phyloP scores from a whole-genome alignment of 1,139 yeast genomes.

The Maudiozyma humilis region DNA sequence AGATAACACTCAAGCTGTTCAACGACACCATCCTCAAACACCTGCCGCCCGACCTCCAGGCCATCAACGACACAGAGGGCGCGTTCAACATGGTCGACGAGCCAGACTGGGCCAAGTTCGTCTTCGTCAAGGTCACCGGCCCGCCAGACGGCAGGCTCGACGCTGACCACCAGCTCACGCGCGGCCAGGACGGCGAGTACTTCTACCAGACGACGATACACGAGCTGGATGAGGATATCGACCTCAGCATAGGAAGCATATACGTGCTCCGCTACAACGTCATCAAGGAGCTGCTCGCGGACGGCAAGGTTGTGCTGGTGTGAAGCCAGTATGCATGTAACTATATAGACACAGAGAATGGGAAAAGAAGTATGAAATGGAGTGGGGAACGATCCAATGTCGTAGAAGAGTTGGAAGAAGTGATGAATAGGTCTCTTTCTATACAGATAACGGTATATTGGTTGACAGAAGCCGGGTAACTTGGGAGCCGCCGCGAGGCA shows the following conservation, averaged over 20 bases:
- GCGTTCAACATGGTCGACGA: conserved; percentile 69
- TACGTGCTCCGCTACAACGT: conserved; percentile 65
- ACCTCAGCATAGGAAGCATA: conserved; percentile 56
- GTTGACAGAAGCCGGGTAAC: too few relatives aligned
- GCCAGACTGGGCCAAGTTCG: conserved; percentile 71
- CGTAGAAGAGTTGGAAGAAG: background rate
- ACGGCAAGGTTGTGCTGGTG: conserved; percentile 25
- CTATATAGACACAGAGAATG: background rate
- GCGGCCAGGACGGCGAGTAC: conserved; percentile 19
- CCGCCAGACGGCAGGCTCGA: conserved; percentile 27
- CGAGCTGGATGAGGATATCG: conserved; percentile 47
- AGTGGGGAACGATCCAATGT: background rate
- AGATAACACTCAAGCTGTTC: conserved; percentile 56
- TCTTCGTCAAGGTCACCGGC: conserved; percentile 53
- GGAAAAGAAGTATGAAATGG: background rate
- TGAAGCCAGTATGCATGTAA: conserved; percentile 10
- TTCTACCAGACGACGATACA: conserved; percentile 27
- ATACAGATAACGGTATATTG: too few relatives aligned
- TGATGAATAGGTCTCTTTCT: too few relatives aligned
- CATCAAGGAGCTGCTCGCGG: conserved; percentile 23
- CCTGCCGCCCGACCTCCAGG: conserved; percentile 60
- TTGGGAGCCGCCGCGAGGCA: too few relatives aligned
- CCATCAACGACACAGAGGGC: conserved; percentile 70
- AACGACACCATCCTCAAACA: conserved; percentile 57
- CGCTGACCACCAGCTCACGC: conserved; percentile 27